phyloP scores from a whole-genome alignment of 1,284 basidiomycete genomes.

The Microbotryum saponariae region DNA sequence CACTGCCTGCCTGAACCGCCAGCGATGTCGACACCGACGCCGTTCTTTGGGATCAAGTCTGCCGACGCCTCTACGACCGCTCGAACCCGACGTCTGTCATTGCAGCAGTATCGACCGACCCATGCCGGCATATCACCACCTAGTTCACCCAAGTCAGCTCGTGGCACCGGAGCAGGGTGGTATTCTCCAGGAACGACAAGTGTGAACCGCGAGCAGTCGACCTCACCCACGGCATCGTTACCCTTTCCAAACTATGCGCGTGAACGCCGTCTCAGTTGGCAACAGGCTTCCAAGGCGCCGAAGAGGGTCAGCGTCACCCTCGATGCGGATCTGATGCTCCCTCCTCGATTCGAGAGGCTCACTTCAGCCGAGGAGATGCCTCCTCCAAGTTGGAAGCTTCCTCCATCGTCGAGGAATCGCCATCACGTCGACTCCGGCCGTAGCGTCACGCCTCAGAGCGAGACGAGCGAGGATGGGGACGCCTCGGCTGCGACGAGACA shows the following conservation, averaged over 20 bases:
- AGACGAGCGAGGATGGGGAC: neutral
- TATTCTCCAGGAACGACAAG: neutral
- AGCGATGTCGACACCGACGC: neutral
- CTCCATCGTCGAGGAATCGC: neutral
- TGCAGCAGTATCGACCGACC: neutral
- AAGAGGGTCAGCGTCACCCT: neutral
- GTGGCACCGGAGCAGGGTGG: neutral
- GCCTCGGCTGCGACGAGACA: neutral
- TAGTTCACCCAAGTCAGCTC: neutral
- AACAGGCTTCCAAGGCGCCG: neutral
- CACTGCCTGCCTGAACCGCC: neutral
- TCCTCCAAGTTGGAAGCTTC: conserved; percentile 4
- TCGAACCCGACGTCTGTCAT: neutral
- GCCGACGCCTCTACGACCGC: neutral
- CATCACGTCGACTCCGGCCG: neutral
- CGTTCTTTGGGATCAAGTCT: neutral
- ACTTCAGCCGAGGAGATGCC: conserved; percentile 4
- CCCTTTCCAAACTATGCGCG: neutral
- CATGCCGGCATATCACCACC: neutral
- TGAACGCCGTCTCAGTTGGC: conserved; percentile 1
- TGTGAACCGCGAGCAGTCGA: neutral
- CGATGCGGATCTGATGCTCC: neutral
- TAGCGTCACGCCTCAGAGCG: neutral
- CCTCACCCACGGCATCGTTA: neutral
- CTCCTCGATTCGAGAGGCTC: neutral